Conservation (phyloP, 1,284 basidiomycete species). For the Chiua sp. region DNA sequence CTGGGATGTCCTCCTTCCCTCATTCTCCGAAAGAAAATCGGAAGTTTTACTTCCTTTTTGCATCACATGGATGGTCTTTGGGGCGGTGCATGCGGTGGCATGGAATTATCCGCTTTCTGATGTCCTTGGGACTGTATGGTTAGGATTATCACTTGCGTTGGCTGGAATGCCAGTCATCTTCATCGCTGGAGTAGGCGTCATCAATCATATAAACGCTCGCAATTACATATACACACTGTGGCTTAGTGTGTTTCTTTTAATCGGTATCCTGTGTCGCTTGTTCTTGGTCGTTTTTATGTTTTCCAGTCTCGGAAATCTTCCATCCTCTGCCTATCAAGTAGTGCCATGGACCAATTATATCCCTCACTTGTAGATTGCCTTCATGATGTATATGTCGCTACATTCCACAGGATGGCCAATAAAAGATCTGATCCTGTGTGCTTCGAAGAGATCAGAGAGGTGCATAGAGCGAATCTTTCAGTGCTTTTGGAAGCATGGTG, state of each 20-base stretch:
- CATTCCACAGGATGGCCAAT: too few species aligned
- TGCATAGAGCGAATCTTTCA: too few species aligned
- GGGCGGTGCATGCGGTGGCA: conserved; percentile 1
- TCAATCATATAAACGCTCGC: too few species aligned
- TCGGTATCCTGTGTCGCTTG: neutral
- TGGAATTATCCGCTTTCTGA: conserved; percentile 10
- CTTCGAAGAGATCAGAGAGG: too few species aligned
- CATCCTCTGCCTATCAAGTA: neutral
- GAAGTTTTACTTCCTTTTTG: neutral
- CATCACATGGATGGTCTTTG: conserved; percentile 3
- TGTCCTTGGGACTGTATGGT: neutral
- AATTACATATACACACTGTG: too few species aligned
- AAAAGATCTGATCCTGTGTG: too few species aligned
- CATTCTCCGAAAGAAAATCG: too few species aligned
- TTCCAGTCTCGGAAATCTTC: conserved; percentile 1
- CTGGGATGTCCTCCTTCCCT: neutral
- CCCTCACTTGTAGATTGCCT: neutral
- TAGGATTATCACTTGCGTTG: conserved; percentile 2
- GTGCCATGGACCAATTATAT: neutral
- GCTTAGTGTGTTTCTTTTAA: too few species aligned
- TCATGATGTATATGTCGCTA: too few species aligned
- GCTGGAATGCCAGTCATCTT: neutral
- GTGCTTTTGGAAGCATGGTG: too few species aligned
- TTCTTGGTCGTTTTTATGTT: neutral
- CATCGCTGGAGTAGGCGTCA: too few species aligned